Percentiles rank a stretch among this genome's conserved stretches.
Evolutionary conservation across 768 basidiomycete species (phyloP).

Genomic region (Boletus reticulatus): DNA sequence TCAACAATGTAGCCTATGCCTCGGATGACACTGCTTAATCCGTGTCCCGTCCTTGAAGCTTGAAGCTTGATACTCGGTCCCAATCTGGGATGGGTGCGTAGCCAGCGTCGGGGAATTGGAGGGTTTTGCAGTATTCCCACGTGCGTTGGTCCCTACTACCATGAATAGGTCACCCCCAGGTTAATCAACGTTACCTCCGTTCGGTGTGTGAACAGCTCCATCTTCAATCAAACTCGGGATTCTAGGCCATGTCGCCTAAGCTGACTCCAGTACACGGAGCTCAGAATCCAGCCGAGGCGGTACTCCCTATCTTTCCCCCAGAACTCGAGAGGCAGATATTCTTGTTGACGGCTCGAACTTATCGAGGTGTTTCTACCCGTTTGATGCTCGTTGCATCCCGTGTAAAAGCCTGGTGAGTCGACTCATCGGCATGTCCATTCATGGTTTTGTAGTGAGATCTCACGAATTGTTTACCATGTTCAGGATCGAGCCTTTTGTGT

Average conservation of each 20-base stretch:
- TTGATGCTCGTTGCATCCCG: constrained; percentile 19
- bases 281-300: neutral
- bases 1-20: no score
- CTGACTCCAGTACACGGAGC: neutral
- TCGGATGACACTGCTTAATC: no score
- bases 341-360: constrained; percentile 5
- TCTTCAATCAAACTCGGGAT: no score
- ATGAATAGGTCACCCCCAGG: no score
- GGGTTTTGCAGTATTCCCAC: no score
- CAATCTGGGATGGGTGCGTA: neutral
- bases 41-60: no score
- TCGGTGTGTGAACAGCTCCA: no score
- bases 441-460: neutral
- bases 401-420: constrained; percentile 16
- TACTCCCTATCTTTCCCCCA: constrained; percentile 13
- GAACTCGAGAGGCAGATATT: constrained; percentile 23
- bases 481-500: constrained; percentile 24
- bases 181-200: no score
- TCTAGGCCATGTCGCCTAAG: neutral
- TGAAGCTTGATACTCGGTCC: no score
- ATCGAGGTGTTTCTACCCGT: constrained; percentile 6
- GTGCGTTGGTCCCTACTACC: no score
- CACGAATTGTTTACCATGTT: neutral
- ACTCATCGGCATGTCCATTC: neutral
- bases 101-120: no score